A percentile compares a stretch with the other conserved stretches of the same genome.
Conservation (phyloP, 108 stramenopile genomes). For the Skeletonema grethae region DNA sequence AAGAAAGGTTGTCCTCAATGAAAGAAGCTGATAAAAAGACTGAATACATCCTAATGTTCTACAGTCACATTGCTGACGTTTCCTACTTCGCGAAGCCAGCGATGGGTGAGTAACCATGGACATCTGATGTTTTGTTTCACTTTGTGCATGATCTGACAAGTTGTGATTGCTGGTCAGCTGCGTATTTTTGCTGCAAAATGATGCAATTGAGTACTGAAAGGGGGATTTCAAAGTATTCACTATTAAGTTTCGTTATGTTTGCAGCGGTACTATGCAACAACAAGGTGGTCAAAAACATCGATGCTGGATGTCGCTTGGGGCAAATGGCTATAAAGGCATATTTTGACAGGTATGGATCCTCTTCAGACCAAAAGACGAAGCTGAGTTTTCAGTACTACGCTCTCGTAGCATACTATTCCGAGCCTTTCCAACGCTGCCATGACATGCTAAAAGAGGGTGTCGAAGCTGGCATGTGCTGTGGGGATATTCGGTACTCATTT, state of each 20-base stretch:
- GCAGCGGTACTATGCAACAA: not conserved
- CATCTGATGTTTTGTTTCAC: not conserved
- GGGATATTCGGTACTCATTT: conserved; percentile 11
- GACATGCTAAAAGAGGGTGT: not conserved
- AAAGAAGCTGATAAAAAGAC: not conserved
- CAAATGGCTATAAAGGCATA: not conserved
- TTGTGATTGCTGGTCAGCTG: not conserved
- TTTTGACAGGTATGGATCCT: not conserved
- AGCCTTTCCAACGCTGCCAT: not conserved
- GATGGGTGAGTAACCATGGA: not conserved
- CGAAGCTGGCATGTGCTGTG: conserved; percentile 23
- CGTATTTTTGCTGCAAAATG: conserved; percentile 2
- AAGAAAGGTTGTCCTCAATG: not conserved
- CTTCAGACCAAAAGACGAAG: not conserved
- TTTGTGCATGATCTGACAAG: not conserved
- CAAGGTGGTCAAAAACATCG: not conserved
- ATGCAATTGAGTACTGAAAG: conserved; percentile 14
- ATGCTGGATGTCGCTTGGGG: not conserved
- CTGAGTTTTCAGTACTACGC: not conserved
- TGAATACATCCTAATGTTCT: conserved; percentile 1
- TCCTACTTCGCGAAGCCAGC: not conserved
- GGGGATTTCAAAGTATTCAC: conserved; percentile 21
- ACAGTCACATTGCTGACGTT: conserved; percentile 3
- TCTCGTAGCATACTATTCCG: not conserved
- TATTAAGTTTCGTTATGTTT: not conserved